Evolutionary conservation across 2,329 filamentous ascomycete genomes (phyloP).

Genomic region (Cadophora gregata): DNA sequence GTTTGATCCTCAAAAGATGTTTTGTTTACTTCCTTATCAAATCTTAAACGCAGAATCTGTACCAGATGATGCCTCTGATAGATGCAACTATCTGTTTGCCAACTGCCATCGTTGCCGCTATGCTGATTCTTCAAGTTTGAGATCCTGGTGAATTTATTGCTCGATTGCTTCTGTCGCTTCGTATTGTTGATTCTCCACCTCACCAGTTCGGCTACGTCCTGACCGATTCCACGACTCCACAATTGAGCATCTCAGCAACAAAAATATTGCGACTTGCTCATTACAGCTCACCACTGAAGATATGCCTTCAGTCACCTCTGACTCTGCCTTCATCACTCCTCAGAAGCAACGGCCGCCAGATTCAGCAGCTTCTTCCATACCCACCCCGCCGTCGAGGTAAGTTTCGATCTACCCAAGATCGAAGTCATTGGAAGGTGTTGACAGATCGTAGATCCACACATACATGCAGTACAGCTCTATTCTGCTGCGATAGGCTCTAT

Average conservation of each 20-base stretch:
- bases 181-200: neutral
- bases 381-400: neutral
- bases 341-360: neutral
- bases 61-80: neutral
- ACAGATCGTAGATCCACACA: neutral
- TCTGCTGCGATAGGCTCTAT: conserved; percentile 6
- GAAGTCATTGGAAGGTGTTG: neutral
- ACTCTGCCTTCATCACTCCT: neutral
- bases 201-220: neutral
- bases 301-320: neutral
- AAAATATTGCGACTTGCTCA: neutral
- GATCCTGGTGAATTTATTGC: neutral
- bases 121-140: neutral
- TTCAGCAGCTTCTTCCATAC: neutral
- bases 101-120: neutral
- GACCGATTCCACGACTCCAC: neutral
- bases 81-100: neutral
- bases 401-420: neutral
- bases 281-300: neutral
- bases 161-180: neutral
- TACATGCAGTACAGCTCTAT: neutral
- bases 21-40: neutral
- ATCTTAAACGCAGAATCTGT: neutral
- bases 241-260: neutral
- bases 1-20: neutral